Evolutionary conservation across 352 stramenopile genomes (phyloP), one percentile per base, ranked within the genome.

Genomic region (Phytophthora podocarpi): DNA sequence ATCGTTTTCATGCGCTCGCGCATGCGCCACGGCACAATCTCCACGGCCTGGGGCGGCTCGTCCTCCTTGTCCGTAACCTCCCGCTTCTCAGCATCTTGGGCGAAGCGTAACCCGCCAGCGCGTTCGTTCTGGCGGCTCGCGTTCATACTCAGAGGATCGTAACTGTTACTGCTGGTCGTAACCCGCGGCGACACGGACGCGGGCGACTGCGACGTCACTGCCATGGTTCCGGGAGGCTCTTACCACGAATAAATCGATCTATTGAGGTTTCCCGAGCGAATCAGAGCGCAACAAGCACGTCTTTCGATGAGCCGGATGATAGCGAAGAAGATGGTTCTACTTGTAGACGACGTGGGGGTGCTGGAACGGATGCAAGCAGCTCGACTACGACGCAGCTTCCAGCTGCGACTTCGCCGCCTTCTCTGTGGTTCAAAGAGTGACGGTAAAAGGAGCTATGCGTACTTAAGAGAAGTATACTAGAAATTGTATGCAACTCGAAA

Each of bases 1-100:
- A 96, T 96, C 26, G 85, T 96, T 70, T 96, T 96, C 83, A 96
- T 93, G 55, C 87, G 85, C 51, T 93, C 85, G 37, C 82, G 80
- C 83, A 93, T 96, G 26, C 87, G 80, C 87, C 87, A 96, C 6
- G 87, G 82, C 45, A 88, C 78, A 53, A 93, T 86, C 18, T 87
- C 78, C 3, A 80, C 42, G 1, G 70, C 6, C 9, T 75, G 39
- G 1, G 58, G 58, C 26, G 58, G 36, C 8, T 60, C 50, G 39
- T 69, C 58, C 30, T 78, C 48, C 23, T 57, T 58, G n/a, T 67
- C 69, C 6, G 67, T 46, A 5, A 27, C 15, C n/a, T 74, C 69
- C 10, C 64, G 60, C 16, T 74, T 76, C 26, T 71, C 66, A 4
- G 60, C 70, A 32, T 85, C 64, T 47, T 75, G 64, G 5, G 82